These are phyloP conservation scores for Emericellopsis cladophorae DNA, from an alignment of 2,329 filamentous ascomycete genomes.

Conservation along the genomic window DNA sequence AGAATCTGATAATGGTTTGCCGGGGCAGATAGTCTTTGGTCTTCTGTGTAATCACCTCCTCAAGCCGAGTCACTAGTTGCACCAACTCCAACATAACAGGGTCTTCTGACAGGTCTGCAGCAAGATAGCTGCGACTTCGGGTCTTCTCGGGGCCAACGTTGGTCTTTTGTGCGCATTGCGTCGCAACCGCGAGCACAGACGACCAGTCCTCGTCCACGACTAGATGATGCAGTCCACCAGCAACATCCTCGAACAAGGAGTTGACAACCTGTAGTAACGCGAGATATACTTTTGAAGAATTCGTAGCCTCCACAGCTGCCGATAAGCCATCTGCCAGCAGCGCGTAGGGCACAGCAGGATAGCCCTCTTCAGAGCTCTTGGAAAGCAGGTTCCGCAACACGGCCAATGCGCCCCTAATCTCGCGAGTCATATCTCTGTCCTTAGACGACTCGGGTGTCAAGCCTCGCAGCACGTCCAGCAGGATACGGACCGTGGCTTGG, in stretches of 20 bases:
- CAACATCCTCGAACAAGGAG: constrained; percentile 38
- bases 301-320: constrained; percentile 31
- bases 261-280: constrained; percentile 40
- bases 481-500: constrained; percentile 51
- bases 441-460: constrained; percentile 29
- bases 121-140: constrained; percentile 5
- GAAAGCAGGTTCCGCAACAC: constrained; percentile 51
- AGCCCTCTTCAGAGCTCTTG: constrained; percentile 45
- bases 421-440: constrained; percentile 38
- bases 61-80: constrained; percentile 33
- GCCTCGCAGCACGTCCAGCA: constrained; percentile 48
- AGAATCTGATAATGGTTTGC: constrained; percentile 54
- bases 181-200: constrained; percentile 44
- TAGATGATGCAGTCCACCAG: constrained; percentile 39
- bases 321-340: constrained; percentile 45
- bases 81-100: constrained; percentile 28
- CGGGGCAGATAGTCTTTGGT: constrained; percentile 46
- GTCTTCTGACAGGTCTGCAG: constrained; percentile 17
- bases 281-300: constrained; percentile 29
- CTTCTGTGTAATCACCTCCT: constrained; percentile 30
- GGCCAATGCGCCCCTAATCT: constrained; percentile 49
- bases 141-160: constrained; percentile 6
- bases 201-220: constrained; percentile 56
- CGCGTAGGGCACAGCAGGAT: constrained; percentile 45
- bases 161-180: constrained; percentile 26